A percentile compares a stretch with the other conserved stretches of the same genome.
These are phyloP conservation scores for Pezicula neosporulosa DNA, from an alignment of 2,329 filamentous ascomycete genomes.

Conservation along the genomic window DNA sequence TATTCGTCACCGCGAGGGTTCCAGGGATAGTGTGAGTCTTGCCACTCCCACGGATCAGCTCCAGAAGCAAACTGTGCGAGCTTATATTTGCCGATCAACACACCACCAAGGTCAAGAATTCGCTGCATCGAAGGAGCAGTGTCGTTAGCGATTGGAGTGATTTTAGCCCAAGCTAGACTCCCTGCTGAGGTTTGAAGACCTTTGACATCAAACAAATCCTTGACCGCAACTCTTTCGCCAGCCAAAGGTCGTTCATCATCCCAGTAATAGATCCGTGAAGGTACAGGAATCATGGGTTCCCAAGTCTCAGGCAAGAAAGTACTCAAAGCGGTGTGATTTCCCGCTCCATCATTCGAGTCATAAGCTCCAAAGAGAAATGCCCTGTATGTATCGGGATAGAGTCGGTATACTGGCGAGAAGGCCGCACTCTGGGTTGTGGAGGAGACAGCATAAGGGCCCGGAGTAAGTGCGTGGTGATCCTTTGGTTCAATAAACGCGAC, in stretches of 20 bases:
- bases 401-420: background rate
- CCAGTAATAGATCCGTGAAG: background rate
- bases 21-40: conserved; percentile 24
- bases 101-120: conserved; percentile 52
- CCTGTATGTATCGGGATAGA: conserved; percentile 1
- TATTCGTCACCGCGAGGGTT: conserved; percentile 41
- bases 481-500: background rate
- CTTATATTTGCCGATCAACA: conserved; percentile 48
- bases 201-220: conserved; percentile 58
- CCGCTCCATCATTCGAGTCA: background rate
- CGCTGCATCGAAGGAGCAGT: conserved; percentile 50
- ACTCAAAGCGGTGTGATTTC: background rate
- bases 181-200: conserved; percentile 55
- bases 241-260: conserved; percentile 41
- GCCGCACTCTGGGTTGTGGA: background rate
- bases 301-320: background rate
- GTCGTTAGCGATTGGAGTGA: conserved; percentile 38
- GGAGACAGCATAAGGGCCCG: conserved; percentile 7
- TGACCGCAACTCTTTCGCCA: conserved; percentile 58
- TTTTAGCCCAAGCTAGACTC: conserved; percentile 52
- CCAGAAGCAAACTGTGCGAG: conserved; percentile 37
- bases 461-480: background rate
- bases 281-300: background rate
- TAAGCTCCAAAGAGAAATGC: background rate
- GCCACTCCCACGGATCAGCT: conserved; percentile 3